phyloP scores from a whole-genome alignment of 2,329 filamentous ascomycete genomes.

The Xylariomycetidae sp. region DNA sequence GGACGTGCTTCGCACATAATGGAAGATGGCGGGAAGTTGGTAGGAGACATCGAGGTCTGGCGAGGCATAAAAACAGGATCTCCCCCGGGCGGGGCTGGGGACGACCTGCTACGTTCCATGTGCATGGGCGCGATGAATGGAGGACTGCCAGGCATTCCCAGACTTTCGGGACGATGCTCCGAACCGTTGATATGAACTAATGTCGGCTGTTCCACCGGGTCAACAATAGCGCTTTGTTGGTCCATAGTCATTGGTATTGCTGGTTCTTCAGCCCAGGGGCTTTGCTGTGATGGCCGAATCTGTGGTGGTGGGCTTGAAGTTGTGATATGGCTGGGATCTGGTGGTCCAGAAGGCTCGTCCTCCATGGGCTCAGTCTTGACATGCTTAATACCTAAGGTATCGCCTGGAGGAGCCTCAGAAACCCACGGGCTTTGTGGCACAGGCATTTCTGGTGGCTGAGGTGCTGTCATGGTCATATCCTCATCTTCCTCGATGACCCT shows the following conservation, averaged over 20 bases:
- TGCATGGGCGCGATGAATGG: too few species aligned
- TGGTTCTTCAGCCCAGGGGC: constrained; percentile 21
- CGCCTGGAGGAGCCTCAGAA: constrained; percentile 6
- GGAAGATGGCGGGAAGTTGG: constrained; percentile 12
- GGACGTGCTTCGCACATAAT: constrained; percentile 23
- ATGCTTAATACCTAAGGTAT: constrained; percentile 5
- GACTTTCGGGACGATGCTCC: too few species aligned
- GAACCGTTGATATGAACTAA: too few species aligned
- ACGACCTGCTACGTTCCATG: too few species aligned
- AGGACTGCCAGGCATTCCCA: too few species aligned
- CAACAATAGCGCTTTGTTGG: background rate
- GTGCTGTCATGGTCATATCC: constrained; percentile 5
- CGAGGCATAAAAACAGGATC: too few species aligned
- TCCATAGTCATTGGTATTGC: constrained; percentile 2
- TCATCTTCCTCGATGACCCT: too few species aligned
- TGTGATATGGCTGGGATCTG: too few species aligned
- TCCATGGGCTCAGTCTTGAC: constrained; percentile 12
- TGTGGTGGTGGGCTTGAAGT: too few species aligned
- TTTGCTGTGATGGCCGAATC: constrained; percentile 24
- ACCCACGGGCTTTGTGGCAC: constrained; percentile 24
- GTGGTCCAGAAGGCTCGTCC: constrained; percentile 1
- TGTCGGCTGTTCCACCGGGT: background rate
- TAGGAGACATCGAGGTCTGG: too few species aligned
- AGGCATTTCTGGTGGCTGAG: constrained; percentile 3
- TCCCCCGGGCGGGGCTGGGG: too few species aligned